phyloP scores from a whole-genome alignment of 2,329 filamentous ascomycete genomes.

The Hypoxylon sp. region DNA sequence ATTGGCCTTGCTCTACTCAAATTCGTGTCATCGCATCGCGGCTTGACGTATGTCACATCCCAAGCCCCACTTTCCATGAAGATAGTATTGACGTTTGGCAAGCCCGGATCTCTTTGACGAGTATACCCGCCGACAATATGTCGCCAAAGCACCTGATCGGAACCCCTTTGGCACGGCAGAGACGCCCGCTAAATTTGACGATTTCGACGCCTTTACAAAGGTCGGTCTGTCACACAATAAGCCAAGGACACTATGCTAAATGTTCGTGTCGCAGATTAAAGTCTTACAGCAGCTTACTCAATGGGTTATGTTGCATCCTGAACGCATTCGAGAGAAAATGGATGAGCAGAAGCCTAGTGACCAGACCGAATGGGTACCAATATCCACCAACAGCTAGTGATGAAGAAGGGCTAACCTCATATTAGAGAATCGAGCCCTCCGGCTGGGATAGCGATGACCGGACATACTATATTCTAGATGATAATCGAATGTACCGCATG shows the following conservation, averaged over 20 bases:
- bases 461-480: slow-evolving; percentile 90
- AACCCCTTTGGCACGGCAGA: slow-evolving; percentile 91
- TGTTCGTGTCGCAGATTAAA: slow-evolving; percentile 63
- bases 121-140: slow-evolving; percentile 89
- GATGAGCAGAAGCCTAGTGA: slow-evolving; percentile 83
- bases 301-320: slow-evolving; percentile 89
- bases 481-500: slow-evolving; percentile 90
- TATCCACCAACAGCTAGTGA: slow-evolving; percentile 52
- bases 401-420: slow-evolving; percentile 53
- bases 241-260: slow-evolving; percentile 24
- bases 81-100: slow-evolving; percentile 40
- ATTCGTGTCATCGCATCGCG: slow-evolving; percentile 92
- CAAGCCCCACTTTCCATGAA: slow-evolving; percentile 24
- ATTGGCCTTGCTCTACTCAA: slow-evolving; percentile 91
- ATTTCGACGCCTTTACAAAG: slow-evolving; percentile 87
- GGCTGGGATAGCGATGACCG: slow-evolving; percentile 92
- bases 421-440: slow-evolving; percentile 79
- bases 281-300: slow-evolving; percentile 90
- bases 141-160: slow-evolving; percentile 79
- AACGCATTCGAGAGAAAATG: slow-evolving; percentile 88
- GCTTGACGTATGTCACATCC: slow-evolving; percentile 79
- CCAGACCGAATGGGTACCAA: slow-evolving; percentile 83
- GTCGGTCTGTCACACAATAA: slow-evolving; percentile 55
- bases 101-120: slow-evolving; percentile 93
- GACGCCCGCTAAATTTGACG: slow-evolving; percentile 77